Evolutionary conservation across 2,329 filamentous ascomycete species (phyloP).

Genomic region (Onygena corvina): DNA sequence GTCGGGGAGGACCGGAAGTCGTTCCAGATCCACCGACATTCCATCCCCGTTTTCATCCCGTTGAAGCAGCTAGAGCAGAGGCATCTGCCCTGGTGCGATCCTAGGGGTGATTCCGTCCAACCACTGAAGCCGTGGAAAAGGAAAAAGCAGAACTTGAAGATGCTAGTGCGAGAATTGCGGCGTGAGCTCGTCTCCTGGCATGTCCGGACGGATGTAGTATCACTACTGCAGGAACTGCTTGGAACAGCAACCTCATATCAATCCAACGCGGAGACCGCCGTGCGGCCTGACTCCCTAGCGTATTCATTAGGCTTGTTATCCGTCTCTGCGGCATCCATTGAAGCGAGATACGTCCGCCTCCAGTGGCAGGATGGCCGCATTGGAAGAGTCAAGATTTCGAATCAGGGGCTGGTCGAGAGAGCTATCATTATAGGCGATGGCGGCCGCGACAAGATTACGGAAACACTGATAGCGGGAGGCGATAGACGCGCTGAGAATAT

Average conservation of each 20-base stretch:
- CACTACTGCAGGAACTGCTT: slow-evolving; percentile 25
- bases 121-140: slow-evolving; percentile 17
- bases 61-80: slow-evolving; percentile 27
- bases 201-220: slow-evolving; percentile 28
- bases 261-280: slow-evolving; percentile 11
- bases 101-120: slow-evolving; percentile 14
- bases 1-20: slow-evolving; percentile 17
- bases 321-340: slow-evolving; percentile 27
- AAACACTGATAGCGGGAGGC: slow-evolving; percentile 26
- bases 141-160: slow-evolving; percentile 27
- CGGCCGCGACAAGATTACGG: slow-evolving; percentile 29
- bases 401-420: slow-evolving; percentile 30
- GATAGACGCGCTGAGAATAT: slow-evolving; percentile 27
- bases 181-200: slow-evolving; percentile 34
- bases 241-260: slow-evolving; percentile 19
- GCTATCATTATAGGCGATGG: slow-evolving; percentile 33
- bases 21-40: slow-evolving; percentile 32
- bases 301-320: slow-evolving; percentile 27
- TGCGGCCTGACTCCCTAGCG: not conserved
- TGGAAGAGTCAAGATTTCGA: slow-evolving; percentile 33
- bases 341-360: slow-evolving; percentile 33
- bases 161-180: slow-evolving; percentile 30
- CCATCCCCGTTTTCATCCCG: slow-evolving; percentile 36
- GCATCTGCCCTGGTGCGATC: slow-evolving; percentile 24
- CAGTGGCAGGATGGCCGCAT: slow-evolving; percentile 36